Evolutionary conservation across 345 rosid genomes (phyloP), one percentile per base, ranked within the genome.

Genomic region (Aquilaria malaccensis): DNA sequence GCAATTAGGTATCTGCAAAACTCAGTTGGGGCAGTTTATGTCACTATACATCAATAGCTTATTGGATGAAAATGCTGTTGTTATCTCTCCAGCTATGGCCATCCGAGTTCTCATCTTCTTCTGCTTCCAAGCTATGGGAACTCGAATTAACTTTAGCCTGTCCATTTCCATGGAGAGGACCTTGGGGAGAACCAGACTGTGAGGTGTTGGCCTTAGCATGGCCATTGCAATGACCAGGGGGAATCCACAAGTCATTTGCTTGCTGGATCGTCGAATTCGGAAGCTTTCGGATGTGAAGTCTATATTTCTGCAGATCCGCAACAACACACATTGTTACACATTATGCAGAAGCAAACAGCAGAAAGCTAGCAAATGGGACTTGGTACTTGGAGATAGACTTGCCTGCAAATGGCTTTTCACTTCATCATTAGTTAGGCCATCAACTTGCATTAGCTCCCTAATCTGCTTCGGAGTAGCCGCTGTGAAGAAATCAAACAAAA

Each of bases 351-450:
- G 15, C 15, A 15, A 15, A 15, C 15, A 15, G 15, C 15, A 15
- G 15, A 15, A 15, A 15, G 15, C 15, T 15, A 15, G 15, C 15
- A 15, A 15, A 15, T 15, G 15, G 15, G 15, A 15, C 15, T 15
- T 15, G 15, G 15, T 15, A 15, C 15, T 15, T 15, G 15, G 15
- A 11, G 49, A 33, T 33, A 59, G 49, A 70, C 70, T 64, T 72
- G 85, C 97, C 84, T 91, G 97, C 63, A 91, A 81, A 78, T 91
- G 96, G 76, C 94, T 85, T 72, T 91, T 91, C 4, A 91, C 89
- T 85, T 91, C 94, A 75, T 88, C 96, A 70, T 83, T 85, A 61
- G 97, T 91, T 67, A 91, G 84, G 33, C 91, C 97, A 63, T 91
- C 91, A 31, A 91, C 89, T 71, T 79, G 72, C 97, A 91, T 91